These are phyloP conservation scores for Melanogaster broomeanus DNA, from an alignment of 768 basidiomycete genomes.

Conservation along the genomic window DNA sequence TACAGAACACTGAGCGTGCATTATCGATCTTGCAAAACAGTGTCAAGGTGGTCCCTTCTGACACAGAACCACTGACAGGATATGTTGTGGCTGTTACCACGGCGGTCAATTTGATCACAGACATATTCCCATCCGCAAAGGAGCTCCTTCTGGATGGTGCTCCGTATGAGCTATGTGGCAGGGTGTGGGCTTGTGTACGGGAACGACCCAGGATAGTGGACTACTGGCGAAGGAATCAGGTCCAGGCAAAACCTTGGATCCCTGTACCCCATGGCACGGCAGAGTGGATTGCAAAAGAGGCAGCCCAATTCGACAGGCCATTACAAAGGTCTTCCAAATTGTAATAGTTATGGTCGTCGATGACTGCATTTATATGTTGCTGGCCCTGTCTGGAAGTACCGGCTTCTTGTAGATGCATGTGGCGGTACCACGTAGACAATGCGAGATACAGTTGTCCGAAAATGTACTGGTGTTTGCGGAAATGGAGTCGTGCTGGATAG, in stretches of 20 bases:
- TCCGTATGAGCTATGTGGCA: conserved; percentile 6
- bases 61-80: conserved; percentile 3
- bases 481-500: too few relatives aligned
- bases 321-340: background rate
- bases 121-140: conserved; percentile 8
- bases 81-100: conserved; percentile 5
- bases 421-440: too few relatives aligned
- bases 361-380: too few relatives aligned
- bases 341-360: too few relatives aligned
- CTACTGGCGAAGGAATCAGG: conserved; percentile 7
- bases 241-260: conserved; percentile 3
- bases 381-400: background rate
- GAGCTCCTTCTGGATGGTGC: conserved; percentile 1
- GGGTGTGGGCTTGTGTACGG: conserved; percentile 4
- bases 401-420: too few relatives aligned
- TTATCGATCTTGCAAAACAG: conserved; percentile 9
- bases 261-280: conserved; percentile 8
- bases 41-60: conserved; percentile 2
- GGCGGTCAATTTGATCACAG: conserved; percentile 8
- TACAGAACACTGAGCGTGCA: conserved; percentile 23
- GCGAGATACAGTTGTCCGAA: too few relatives aligned
- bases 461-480: too few relatives aligned
- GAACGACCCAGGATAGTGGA: conserved; percentile 5
- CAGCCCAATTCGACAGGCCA: conserved; percentile 2
- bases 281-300: conserved; percentile 14